Evolutionary conservation across 2,329 filamentous ascomycete genomes (phyloP).

Genomic region (Cordyceps militaris): DNA sequence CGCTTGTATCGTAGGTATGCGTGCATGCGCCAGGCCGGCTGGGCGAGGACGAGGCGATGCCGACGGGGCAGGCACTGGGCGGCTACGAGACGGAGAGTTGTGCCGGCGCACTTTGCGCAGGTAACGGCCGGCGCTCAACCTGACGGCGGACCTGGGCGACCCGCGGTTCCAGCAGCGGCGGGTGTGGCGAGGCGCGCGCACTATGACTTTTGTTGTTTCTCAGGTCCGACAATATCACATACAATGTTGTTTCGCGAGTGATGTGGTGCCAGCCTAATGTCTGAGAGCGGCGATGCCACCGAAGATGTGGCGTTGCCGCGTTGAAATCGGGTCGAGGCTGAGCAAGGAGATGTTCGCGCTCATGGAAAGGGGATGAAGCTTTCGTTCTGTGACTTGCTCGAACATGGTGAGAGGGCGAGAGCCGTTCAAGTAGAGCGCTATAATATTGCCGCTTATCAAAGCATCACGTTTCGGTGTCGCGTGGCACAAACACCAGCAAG

Average conservation of each 20-base stretch:
- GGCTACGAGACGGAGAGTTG: neutral
- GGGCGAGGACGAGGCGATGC: neutral
- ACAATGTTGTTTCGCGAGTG: too few relatives aligned
- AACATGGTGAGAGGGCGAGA: too few relatives aligned
- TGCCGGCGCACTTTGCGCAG: neutral
- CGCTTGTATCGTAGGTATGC: neutral
- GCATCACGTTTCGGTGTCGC: neutral
- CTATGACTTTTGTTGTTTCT: too few relatives aligned
- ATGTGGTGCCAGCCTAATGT: too few relatives aligned
- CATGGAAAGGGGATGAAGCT: too few relatives aligned
- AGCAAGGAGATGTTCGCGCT: too few relatives aligned
- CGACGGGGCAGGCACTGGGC: neutral
- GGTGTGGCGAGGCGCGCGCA: neutral
- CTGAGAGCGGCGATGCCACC: too few relatives aligned
- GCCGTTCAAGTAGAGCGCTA: neutral
- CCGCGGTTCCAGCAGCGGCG: neutral
- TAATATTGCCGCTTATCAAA: neutral
- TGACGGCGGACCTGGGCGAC: neutral
- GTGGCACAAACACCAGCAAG: neutral
- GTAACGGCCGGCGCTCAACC: neutral
- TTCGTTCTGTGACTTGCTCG: too few relatives aligned
- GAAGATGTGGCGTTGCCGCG: too few relatives aligned
- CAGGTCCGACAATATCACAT: too few relatives aligned
- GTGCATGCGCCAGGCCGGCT: neutral
- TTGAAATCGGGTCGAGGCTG: too few relatives aligned